Evolutionary conservation across 2,329 filamentous ascomycete genomes (phyloP).

Genomic region (Phyllosticta paracitricarpa): DNA sequence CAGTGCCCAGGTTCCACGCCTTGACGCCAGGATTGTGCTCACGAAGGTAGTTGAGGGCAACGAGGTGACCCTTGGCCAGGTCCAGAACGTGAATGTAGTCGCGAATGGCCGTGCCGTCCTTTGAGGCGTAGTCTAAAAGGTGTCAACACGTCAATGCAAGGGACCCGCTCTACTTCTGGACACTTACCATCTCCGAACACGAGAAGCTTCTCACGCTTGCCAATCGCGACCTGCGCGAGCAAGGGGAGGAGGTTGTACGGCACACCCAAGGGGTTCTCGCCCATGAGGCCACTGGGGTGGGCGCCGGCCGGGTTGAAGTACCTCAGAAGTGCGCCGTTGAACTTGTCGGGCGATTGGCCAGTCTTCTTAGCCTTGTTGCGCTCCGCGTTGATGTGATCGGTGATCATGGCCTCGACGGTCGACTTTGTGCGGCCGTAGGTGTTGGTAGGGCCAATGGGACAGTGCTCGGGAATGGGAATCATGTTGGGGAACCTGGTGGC

Average conservation of each 20-base stretch:
- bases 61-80: conserved; percentile 73
- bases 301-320: conserved; percentile 98
- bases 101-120: conserved; percentile 86
- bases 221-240: conserved; percentile 89
- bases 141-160: background rate
- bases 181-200: conserved; percentile 83
- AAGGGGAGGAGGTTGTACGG: conserved; percentile 94
- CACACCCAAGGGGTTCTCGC: conserved; percentile 90
- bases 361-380: conserved; percentile 72
- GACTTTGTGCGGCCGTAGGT: conserved; percentile 96
- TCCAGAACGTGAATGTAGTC: conserved; percentile 98
- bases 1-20: conserved; percentile 94
- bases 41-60: conserved; percentile 83
- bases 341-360: conserved; percentile 58
- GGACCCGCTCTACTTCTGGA: background rate
- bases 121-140: conserved; percentile 69
- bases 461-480: conserved; percentile 97
- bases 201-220: conserved; percentile 84
- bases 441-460: conserved; percentile 93
- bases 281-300: conserved; percentile 94
- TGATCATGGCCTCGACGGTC: conserved; percentile 83
- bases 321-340: conserved; percentile 85
- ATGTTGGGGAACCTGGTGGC: conserved; percentile 92
- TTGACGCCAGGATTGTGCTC: conserved; percentile 77
- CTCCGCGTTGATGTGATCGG: conserved; percentile 79